Conservation (phyloP, 2,329 filamentous ascomycete genomes). For the Apiospora arundinis region DNA sequence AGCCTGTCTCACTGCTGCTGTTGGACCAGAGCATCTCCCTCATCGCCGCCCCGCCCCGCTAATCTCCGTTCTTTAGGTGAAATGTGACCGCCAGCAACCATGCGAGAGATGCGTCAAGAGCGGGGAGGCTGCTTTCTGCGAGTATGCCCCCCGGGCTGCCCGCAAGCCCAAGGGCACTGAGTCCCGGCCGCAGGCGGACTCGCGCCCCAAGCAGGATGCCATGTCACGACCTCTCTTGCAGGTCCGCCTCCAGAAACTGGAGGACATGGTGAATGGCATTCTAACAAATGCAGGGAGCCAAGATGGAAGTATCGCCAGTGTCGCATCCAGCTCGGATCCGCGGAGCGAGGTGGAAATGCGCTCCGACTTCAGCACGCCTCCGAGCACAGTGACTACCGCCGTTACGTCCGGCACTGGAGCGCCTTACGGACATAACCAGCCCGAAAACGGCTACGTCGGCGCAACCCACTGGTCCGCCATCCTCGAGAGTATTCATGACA, state of each 20-base stretch:
- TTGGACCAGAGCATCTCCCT: slow-evolving; percentile 17
- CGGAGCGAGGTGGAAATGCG: slow-evolving; percentile 36
- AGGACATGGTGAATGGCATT: slow-evolving; percentile 44
- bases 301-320: slow-evolving; percentile 11
- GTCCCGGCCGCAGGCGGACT: slow-evolving; percentile 38
- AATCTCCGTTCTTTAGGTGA: slow-evolving; percentile 34
- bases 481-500: slow-evolving; percentile 45
- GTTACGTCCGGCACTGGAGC: slow-evolving; percentile 25
- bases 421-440: slow-evolving; percentile 27
- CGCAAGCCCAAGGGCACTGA: slow-evolving; percentile 40
- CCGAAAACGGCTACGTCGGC: slow-evolving; percentile 42
- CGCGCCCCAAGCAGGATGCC: slow-evolving; percentile 35
- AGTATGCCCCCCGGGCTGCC: slow-evolving; percentile 43
- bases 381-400: slow-evolving; percentile 27
- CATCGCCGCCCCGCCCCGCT: background rate
- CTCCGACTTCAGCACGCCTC: slow-evolving; percentile 39
- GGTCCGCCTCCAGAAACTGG: slow-evolving; percentile 44
- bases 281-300: slow-evolving; percentile 30
- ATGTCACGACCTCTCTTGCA: slow-evolving; percentile 42
- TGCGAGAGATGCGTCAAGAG: slow-evolving; percentile 48
- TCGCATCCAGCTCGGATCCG: slow-evolving; percentile 36
- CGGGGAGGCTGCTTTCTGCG: slow-evolving; percentile 44
- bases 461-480: slow-evolving; percentile 44
- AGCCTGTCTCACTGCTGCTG: slow-evolving; percentile 27
- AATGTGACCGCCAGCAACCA: slow-evolving; percentile 48